Percentiles rank a stretch among this genome's conserved stretches.
Evolutionary conservation across 192 early-diverging fungal genomes (phyloP).

Genomic region (Lobosporangium transversale): DNA sequence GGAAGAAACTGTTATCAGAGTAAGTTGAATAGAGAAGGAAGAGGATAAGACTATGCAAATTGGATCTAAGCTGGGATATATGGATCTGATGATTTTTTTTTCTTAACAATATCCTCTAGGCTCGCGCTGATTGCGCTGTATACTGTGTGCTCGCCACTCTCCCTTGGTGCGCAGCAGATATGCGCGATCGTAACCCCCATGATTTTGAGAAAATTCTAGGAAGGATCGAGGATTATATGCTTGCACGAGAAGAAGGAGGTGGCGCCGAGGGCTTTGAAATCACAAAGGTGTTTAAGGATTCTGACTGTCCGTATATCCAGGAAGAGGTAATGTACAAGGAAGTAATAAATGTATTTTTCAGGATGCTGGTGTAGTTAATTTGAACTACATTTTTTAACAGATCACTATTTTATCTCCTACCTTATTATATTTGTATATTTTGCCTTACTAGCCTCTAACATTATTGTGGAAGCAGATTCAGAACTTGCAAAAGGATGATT

Average conservation of each 20-base stretch:
- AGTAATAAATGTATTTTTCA: no score
- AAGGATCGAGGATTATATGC: constrained; percentile 63
- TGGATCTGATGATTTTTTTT: no score
- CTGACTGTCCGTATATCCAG: constrained; percentile 43
- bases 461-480: constrained; percentile 58
- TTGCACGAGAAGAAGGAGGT: constrained; percentile 47
- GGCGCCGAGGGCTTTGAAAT: constrained; percentile 48
- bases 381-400: no score
- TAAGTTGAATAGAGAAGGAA: no score
- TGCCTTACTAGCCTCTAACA: constrained; percentile 23
- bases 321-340: constrained; percentile 46
- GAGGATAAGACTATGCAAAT: no score
- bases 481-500: constrained; percentile 55
- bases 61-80: no score
- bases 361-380: no score
- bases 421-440: neutral
- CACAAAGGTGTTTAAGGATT: constrained; percentile 45
- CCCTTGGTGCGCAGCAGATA: constrained; percentile 70
- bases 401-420: no score
- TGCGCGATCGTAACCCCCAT: constrained; percentile 61
- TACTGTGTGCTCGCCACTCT: constrained; percentile 79
- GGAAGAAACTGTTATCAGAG: constrained; percentile 58
- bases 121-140: constrained; percentile 74
- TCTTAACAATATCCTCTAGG: no score
- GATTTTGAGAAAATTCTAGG: constrained; percentile 58